A percentile compares a stretch with the other conserved stretches of the same genome.
Evolutionary conservation across 148 eudicot species (phyloP).

Genomic region (Dianthus caryophyllus): DNA sequence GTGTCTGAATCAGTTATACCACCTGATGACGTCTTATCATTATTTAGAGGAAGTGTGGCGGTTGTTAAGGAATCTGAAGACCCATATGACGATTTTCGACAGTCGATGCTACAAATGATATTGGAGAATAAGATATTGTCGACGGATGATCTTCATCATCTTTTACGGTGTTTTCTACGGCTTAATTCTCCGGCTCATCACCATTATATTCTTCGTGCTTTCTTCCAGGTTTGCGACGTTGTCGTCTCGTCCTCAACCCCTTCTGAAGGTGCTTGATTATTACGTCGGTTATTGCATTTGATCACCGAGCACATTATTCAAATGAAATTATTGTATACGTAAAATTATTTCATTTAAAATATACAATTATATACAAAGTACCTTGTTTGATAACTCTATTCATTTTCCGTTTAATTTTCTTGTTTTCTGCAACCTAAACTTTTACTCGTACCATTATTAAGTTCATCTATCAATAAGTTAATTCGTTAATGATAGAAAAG

Average conservation of each 20-base stretch:
- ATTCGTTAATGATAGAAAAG: no score
- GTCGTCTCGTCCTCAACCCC: conserved; percentile 8
- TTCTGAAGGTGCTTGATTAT: neutral
- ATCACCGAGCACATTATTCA: no score
- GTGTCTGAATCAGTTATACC: neutral
- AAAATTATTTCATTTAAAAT: no score
- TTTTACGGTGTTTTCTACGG: conserved; percentile 44
- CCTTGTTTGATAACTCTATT: no score
- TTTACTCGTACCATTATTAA: no score
- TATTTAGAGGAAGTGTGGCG: conserved; percentile 36
- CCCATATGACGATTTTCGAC: conserved; percentile 51
- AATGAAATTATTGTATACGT: no score
- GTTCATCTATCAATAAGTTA: no score
- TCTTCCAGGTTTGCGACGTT: conserved; percentile 49
- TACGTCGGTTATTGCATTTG: no score
- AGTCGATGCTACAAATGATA: conserved; percentile 62
- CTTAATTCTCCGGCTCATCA: conserved; percentile 53
- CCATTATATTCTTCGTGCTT: conserved; percentile 44
- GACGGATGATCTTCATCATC: conserved; percentile 42
- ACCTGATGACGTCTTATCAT: conserved; percentile 8
- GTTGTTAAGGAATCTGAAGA: conserved; percentile 48
- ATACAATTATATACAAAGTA: no score
- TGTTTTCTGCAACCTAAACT: no score
- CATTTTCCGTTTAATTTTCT: no score
- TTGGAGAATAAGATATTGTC: conserved; percentile 42